These are phyloP conservation scores for Tubosaeta sp. DNA, from an alignment of 768 basidiomycete species.

Conservation along the genomic window DNA sequence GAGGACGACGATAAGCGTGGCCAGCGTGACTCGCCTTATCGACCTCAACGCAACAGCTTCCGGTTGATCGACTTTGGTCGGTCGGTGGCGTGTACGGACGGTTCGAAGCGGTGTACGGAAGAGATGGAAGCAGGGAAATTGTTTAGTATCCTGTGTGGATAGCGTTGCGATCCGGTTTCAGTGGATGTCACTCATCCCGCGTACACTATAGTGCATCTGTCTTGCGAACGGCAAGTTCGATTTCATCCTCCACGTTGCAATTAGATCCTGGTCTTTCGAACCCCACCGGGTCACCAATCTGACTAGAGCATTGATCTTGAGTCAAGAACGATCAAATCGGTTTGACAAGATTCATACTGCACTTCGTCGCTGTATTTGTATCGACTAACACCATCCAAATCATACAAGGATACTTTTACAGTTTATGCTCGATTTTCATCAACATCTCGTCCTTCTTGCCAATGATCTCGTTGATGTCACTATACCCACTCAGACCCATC, in stretches of 20 bases:
- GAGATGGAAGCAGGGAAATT: not conserved
- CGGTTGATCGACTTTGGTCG: constrained; percentile 52
- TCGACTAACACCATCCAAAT: not conserved
- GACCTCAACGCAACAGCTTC: constrained; percentile 25
- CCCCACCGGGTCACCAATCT: too few relatives aligned
- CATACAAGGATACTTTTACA: constrained; percentile 4
- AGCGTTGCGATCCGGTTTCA: too few relatives aligned
- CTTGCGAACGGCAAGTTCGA: too few relatives aligned
- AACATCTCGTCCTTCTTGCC: constrained; percentile 42
- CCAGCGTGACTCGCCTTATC: not conserved
- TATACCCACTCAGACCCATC: constrained; percentile 59
- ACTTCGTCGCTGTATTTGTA: too few relatives aligned
- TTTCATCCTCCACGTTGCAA: too few relatives aligned
- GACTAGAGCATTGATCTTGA: too few relatives aligned
- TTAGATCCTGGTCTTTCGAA: too few relatives aligned
- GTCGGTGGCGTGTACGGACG: not conserved
- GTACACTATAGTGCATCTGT: too few relatives aligned
- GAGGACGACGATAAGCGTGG: not conserved
- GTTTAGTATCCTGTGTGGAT: constrained; percentile 6
- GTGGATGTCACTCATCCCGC: too few relatives aligned
- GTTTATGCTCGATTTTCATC: constrained; percentile 14
- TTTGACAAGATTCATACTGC: too few relatives aligned
- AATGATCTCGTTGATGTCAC: constrained; percentile 54
- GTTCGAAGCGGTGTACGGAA: not conserved
- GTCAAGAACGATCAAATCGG: too few relatives aligned